Base-by-base conservation (phyloP, 257 asterid species). In the Ehretia macrophylla region DNA sequence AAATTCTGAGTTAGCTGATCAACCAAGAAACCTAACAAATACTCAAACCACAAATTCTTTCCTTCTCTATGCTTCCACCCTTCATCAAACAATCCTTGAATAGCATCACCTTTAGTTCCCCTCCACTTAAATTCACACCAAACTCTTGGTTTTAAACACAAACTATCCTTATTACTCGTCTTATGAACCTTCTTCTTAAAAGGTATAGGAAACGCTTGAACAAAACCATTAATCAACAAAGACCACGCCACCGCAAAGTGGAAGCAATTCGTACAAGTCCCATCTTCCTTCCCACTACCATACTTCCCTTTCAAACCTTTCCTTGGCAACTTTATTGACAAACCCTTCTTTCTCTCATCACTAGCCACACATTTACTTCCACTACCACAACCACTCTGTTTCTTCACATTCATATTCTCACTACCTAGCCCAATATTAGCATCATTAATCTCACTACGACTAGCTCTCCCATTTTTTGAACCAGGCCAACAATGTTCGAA, bases 401-500 rank as follows among this genome's bases (percentile, higher is more conserved):
- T 64, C 62, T 68, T 72, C 64, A 59, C 74, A 70, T 75, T 79
- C 68, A 85, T 67, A 44, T 71, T 77, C 56, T 75, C 64, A 45
- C 62, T 48, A 47, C 54, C 55, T 39, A 48, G 56, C 61, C 68
- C 82, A 56, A 59, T 48, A 54, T 49, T 23, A 52, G 42, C 51
- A 72, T 22, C 54, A 70, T 58, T 76, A 67, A 39, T 50, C n/a
- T 60, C 49, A 44, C 67, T 5, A 46, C 52, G 42, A 68, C 39
- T 74, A 21, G 64, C 56, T 58, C 50, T 58, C 42, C 73, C 80
- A 72, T 62, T 47, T 46, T 67, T 76, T 32, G 75, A 77, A 58
- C 81, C 88, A 51, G 81, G 82, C 74, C 85, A 86, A 77, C 92
- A 85, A 55, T 71, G 85, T 82, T 88, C 96, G 12, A 92, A 76